Evolutionary conservation across 257 asterid species (phyloP).

Genomic region (Fraxinus anomala): DNA sequence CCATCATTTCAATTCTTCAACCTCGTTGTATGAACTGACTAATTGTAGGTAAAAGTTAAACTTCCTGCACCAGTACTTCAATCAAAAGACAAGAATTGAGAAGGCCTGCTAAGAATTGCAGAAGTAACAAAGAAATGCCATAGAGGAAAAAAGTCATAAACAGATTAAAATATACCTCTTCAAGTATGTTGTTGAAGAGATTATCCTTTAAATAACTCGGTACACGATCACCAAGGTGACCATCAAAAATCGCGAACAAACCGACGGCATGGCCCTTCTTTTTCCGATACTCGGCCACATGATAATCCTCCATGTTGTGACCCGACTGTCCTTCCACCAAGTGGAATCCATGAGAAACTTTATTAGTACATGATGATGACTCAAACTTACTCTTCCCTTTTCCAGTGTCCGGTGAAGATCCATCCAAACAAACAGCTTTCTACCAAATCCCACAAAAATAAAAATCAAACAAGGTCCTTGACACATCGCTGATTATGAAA

Average conservation of each 20-base stretch:
- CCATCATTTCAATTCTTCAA: background rate
- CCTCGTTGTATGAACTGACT: background rate
- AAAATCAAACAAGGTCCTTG: background rate
- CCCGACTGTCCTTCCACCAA: constrained; percentile 81
- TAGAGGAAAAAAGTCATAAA: background rate
- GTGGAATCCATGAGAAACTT: constrained; percentile 65
- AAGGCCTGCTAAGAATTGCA: background rate
- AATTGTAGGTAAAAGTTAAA: background rate
- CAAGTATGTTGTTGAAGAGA: constrained; percentile 40
- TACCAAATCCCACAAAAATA: constrained; percentile 30
- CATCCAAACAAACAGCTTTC: constrained; percentile 51
- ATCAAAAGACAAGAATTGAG: background rate
- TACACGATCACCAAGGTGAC: constrained; percentile 42
- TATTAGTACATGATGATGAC: constrained; percentile 38
- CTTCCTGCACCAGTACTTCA: background rate
- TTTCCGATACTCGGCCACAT: constrained; percentile 70
- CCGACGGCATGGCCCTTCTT: constrained; percentile 49
- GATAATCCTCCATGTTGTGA: constrained; percentile 83
- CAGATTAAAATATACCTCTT: constrained; percentile 30
- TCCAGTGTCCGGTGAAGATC: constrained; percentile 66
- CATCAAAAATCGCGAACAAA: constrained; percentile 43
- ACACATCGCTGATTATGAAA: constrained; percentile 14
- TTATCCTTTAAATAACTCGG: constrained; percentile 38
- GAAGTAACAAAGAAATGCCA: background rate
- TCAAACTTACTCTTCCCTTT: constrained; percentile 64